phyloP scores from a whole-genome alignment of 176 grass and related monocot genomes.

The Aegilops sharonensis region DNA sequence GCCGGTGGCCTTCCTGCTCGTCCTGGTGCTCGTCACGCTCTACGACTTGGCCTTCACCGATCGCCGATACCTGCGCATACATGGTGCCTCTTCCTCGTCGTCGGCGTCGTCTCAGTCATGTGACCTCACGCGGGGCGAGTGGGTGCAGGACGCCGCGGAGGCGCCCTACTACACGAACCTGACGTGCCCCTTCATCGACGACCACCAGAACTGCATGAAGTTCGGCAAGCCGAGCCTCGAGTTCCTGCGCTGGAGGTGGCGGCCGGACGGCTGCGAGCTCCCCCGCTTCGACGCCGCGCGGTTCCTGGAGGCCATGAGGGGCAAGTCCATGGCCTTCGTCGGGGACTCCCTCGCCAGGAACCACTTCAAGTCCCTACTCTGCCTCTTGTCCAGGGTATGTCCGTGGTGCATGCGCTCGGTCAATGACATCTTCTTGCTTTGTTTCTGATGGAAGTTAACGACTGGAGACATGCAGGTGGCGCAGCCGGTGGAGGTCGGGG shows the following conservation, averaged over 20 bases:
- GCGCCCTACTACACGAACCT: slow-evolving; percentile 66
- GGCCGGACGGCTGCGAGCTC: slow-evolving; percentile 50
- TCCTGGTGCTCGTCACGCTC: slow-evolving; percentile 25
- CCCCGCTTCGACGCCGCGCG: slow-evolving; percentile 47
- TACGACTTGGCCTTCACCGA: slow-evolving; percentile 13
- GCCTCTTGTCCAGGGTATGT: slow-evolving; percentile 54
- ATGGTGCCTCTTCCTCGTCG: not conserved
- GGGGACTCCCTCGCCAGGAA: slow-evolving; percentile 87
- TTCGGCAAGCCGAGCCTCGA: slow-evolving; percentile 62
- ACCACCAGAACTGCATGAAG: slow-evolving; percentile 85
- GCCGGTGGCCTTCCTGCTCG: slow-evolving; percentile 24
- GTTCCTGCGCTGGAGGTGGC: slow-evolving; percentile 68
- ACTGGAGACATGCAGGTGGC: not conserved
- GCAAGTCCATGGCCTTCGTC: slow-evolving; percentile 69
- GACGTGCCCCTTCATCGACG: slow-evolving; percentile 71
- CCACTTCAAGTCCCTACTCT: slow-evolving; percentile 69
- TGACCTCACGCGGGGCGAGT: slow-evolving; percentile 39
- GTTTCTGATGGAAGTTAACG: not conserved
- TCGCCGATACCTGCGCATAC: not conserved
- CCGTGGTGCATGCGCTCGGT: too few relatives aligned
- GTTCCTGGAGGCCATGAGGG: slow-evolving; percentile 51
- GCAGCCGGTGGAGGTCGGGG: slow-evolving; percentile 22
- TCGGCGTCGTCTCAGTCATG: slow-evolving; percentile 1
- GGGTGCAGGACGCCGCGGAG: slow-evolving; percentile 33
- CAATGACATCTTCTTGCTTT: not conserved